These are phyloP conservation scores for Eucalyptus curtisii DNA, from an alignment of 345 rosid genomes.

Conservation along the genomic window DNA sequence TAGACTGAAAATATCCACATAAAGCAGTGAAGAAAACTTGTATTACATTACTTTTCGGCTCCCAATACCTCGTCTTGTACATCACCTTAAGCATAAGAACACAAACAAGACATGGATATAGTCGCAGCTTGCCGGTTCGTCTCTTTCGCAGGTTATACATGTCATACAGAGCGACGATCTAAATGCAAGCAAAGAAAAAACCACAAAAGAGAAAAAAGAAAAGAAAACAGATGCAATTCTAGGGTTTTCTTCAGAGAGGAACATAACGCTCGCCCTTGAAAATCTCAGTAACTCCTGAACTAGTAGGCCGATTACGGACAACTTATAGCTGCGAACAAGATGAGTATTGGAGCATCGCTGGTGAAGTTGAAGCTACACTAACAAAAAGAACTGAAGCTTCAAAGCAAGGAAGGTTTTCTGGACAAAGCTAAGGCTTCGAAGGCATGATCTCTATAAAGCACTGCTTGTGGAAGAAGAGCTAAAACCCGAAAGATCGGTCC, in stretches of 20 bases:
- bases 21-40: neutral
- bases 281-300: neutral
- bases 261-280: neutral
- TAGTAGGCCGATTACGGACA: neutral
- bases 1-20: neutral
- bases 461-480: slow-evolving; percentile 39
- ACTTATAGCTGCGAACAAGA: neutral
- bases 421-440: slow-evolving; percentile 2
- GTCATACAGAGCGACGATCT: neutral
- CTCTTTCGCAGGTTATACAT: neutral
- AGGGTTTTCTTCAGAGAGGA: neutral
- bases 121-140: neutral
- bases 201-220: neutral
- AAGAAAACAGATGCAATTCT: neutral
- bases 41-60: neutral
- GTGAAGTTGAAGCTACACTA: neutral
- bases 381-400: neutral
- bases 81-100: neutral
- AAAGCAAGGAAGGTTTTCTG: neutral
- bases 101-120: neutral
- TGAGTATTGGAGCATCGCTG: neutral
- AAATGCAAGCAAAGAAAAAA: neutral
- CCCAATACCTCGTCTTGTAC: neutral
- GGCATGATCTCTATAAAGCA: neutral
- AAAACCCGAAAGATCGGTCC: slow-evolving; percentile 51